Evolutionary conservation across 805 yeast genomes (phyloP).

Genomic region (Cyberlindnera mycetangii): DNA sequence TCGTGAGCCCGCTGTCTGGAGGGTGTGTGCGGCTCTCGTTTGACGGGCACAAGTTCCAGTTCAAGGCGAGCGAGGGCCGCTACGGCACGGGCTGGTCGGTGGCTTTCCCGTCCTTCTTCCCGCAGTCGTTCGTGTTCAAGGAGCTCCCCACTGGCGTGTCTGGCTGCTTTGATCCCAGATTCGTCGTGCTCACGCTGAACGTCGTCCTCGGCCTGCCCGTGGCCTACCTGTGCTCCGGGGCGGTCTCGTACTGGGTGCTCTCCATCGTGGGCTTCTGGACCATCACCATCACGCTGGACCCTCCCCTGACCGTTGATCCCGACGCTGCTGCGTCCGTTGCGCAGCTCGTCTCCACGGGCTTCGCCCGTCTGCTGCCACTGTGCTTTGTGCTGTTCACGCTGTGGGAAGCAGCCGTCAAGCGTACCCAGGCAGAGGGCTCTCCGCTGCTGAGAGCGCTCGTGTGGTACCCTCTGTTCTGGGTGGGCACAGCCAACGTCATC

Average conservation of each 20-base stretch:
- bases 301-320: conserved; percentile 63
- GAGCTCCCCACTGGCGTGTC: conserved; percentile 34
- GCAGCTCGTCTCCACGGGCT: conserved; percentile 62
- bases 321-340: conserved; percentile 52
- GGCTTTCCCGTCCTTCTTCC: conserved; percentile 68
- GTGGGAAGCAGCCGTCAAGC: conserved; percentile 54
- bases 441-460: conserved; percentile 35
- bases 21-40: conserved; percentile 71
- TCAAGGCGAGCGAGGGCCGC: conserved; percentile 46
- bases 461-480: conserved; percentile 84
- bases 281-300: conserved; percentile 69
- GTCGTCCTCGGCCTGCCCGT: conserved; percentile 61
- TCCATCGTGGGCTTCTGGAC: conserved; percentile 81
- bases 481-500: conserved; percentile 79
- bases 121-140: conserved; percentile 64
- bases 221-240: conserved; percentile 45
- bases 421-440: conserved; percentile 44
- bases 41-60: conserved; percentile 48
- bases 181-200: conserved; percentile 53
- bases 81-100: conserved; percentile 51
- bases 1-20: conserved; percentile 68
- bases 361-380: conserved; percentile 73
- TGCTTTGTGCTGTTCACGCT: conserved; percentile 67
- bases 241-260: conserved; percentile 58
- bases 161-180: conserved; percentile 71